phyloP scores from a whole-genome alignment of 148 eudicot species.

The Silene conica region DNA sequence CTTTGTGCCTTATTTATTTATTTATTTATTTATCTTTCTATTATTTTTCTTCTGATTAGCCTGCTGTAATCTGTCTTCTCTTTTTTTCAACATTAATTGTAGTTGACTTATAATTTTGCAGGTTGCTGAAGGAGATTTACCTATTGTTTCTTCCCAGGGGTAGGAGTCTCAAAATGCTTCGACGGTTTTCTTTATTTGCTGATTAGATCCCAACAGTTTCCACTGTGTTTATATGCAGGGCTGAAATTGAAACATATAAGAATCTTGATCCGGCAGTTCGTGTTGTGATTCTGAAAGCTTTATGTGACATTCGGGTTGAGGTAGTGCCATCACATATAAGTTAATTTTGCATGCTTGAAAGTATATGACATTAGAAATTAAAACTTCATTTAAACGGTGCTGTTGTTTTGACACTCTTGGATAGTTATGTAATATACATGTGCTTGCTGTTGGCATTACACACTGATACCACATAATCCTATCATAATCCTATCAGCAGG shows the following conservation, averaged over 20 bases:
- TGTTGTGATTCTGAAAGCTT: slow-evolving; percentile 78
- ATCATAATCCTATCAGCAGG: not conserved
- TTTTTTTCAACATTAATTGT: slow-evolving; percentile 18
- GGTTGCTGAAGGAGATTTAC: slow-evolving; percentile 98
- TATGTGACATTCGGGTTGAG: slow-evolving; percentile 98
- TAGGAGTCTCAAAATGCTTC: slow-evolving; percentile 33
- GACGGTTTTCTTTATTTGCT: slow-evolving; percentile 9
- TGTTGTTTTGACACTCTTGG: not conserved
- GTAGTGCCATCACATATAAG: slow-evolving; percentile 31
- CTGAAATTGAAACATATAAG: slow-evolving; percentile 80
- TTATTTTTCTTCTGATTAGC: not conserved
- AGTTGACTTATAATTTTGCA: slow-evolving; percentile 28
- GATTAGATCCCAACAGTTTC: slow-evolving; percentile 10
- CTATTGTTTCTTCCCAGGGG: slow-evolving; percentile 92
- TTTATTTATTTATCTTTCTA: not conserved
- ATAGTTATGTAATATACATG: not conserved
- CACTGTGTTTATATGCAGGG: slow-evolving; percentile 35
- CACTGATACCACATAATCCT: not conserved
- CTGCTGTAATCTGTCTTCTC: slow-evolving; percentile 13
- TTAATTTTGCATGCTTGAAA: not conserved
- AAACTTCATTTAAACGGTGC: not conserved
- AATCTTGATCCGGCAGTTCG: slow-evolving; percentile 81
- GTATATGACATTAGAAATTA: not conserved
- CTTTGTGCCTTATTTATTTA: slow-evolving; percentile 1
- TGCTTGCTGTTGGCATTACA: not conserved